Base-by-base conservation (phyloP, 163 green algal genomes). In the Prototheca wickerhamii region DNA sequence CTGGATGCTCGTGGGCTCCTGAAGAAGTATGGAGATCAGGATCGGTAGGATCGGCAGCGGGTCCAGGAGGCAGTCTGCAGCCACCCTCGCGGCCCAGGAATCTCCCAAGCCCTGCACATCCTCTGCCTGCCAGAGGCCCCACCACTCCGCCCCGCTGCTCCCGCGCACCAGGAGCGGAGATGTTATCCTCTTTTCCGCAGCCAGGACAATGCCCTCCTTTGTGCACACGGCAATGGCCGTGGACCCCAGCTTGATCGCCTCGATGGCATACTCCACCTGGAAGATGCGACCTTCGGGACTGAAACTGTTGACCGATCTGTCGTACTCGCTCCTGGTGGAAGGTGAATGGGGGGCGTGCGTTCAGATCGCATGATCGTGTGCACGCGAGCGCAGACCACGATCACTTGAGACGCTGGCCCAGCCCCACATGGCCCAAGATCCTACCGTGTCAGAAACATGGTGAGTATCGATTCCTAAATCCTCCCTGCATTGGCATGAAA, bases 211-310 rank as follows among this genome's bases (percentile, higher is more conserved):
- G 1, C 93, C 93, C 40, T 98, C 85, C 10, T 79, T 80, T 4
- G 91, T 95, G 18, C 75, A 68, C 18, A 99, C 87, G 28, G 91
- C 93, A 37, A 99, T 89, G 17, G 92, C 91, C 25, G 92, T 99
- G 4, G 90, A 97, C 31, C 93, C 92, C 15, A 99, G 84, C 88
- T 98, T 98, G 81, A 99, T 98, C 21, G 93, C 93, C 67, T 99
- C 93, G n/a, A 99, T 93, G 4, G 93, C 93, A 70, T 98, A 98
- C 65, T 99, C 93, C 23, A 99, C 93, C 82, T 99, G 93, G 62
- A 99, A 98, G 8, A 99, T 73, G n/a, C 90, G 81, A 3, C 89
- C 89, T 60, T 91, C 90, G 42, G 89, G 93, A 40, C 82, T 94
- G 77, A 98, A 99, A 0, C 89, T 98, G 78, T 96, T 98, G 2